These are phyloP conservation scores for Candida frijolesensis DNA, from an alignment of 1,139 yeast genomes.

Conservation along the genomic window DNA sequence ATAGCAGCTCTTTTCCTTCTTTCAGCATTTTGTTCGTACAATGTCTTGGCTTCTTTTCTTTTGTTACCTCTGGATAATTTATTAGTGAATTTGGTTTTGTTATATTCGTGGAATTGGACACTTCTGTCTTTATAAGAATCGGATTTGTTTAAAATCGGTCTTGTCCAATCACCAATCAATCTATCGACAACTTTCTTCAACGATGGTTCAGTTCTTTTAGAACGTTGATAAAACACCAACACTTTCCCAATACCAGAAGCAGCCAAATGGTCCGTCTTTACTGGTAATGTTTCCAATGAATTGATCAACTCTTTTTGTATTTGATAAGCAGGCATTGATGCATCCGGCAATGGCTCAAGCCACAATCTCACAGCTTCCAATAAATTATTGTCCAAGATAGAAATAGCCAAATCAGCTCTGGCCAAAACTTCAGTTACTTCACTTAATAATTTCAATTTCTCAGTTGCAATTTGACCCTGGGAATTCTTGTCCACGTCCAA, in stretches of 20 bases:
- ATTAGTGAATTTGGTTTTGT: constrained; percentile 56
- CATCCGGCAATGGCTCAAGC: constrained; percentile 98
- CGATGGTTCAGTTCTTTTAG: constrained; percentile 83
- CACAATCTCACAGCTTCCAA: constrained; percentile 93
- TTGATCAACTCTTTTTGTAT: constrained; percentile 85
- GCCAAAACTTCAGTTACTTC: constrained; percentile 76
- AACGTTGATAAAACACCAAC: constrained; percentile 88
- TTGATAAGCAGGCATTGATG: constrained; percentile 94
- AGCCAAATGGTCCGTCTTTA: constrained; percentile 91
- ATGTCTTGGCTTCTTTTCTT: constrained; percentile 50
- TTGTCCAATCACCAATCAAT: constrained; percentile 95
- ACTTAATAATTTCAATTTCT: constrained; percentile 78
- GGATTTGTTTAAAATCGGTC: constrained; percentile 95
- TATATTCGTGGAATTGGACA: constrained; percentile 71
- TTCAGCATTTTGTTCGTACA: constrained; percentile 90
- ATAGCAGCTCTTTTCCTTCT: constrained; percentile 93
- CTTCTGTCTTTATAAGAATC: constrained; percentile 92
- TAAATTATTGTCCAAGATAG: constrained; percentile 90
- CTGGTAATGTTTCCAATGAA: constrained; percentile 78
- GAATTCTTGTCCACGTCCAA: constrained; percentile 84
- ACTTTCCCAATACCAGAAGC: constrained; percentile 96
- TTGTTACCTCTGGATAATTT: constrained; percentile 43
- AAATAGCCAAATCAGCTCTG: constrained; percentile 85
- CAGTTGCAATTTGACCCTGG: constrained; percentile 78
- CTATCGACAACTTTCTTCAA: constrained; percentile 88